These are phyloP conservation scores for Fraxinus americana DNA, from an alignment of 257 asterid genomes.

Conservation along the genomic window DNA sequence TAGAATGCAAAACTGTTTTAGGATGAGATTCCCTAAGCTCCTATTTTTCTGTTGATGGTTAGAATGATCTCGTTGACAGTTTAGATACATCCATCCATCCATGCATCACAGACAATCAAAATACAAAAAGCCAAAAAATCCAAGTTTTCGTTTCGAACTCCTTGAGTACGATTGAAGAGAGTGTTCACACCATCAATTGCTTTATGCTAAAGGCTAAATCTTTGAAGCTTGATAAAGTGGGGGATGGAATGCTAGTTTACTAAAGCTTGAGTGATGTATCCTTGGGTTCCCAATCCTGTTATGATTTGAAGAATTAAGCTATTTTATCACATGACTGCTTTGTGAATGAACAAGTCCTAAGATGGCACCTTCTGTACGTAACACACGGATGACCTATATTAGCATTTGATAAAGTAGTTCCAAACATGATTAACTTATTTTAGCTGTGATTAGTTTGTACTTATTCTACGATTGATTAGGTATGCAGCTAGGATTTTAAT, in stretches of 20 bases:
- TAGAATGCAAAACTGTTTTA: neutral
- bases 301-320: neutral
- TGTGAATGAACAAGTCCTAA: neutral
- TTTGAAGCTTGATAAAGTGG: neutral
- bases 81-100: neutral
- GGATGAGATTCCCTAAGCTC: neutral
- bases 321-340: neutral
- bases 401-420: no score
- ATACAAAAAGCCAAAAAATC: neutral
- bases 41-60: neutral
- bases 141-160: neutral
- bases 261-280: neutral
- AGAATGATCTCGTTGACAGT: neutral
- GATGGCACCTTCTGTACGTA: neutral
- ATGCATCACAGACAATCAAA: neutral
- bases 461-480: no score
- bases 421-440: no score
- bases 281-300: neutral
- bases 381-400: neutral
- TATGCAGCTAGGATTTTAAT: no score
- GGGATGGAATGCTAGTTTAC: neutral
- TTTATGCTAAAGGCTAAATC: neutral
- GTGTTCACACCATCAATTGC: neutral
- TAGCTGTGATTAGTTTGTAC: no score
- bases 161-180: no score